Evolutionary conservation across 169 alveolate genomes (phyloP), one percentile per base, ranked within the genome.

Genomic region (Cardiosporidium cionae): DNA sequence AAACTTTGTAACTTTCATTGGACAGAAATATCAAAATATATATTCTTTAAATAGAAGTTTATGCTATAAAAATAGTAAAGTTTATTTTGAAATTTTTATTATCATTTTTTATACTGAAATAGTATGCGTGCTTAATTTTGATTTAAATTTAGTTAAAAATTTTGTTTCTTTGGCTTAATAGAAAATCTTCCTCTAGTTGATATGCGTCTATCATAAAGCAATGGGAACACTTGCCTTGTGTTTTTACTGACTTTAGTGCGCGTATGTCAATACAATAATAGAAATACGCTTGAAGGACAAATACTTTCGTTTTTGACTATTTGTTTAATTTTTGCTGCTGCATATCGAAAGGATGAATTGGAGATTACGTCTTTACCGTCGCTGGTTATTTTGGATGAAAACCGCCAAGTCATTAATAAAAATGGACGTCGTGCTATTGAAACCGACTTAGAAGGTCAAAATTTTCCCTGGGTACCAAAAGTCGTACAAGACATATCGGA

Each of bases 281-380:
- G 70, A 28, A 4, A n/a, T 22, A 9, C 16, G 3, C 3, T 9
- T 64, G 36, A 64, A n/a, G 3, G 16, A 27, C 33, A 25, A 3
- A 4, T 4, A 16, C 33, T 4, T 54, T 29, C 3, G 16, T 29
- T 70, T 23, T 37, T 7, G 0, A 0, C 67, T 52, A 32, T 25
- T 5, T 1, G 37, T 9, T 1, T 7, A 2, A 7, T n/a, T 2
- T 1, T 35, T 23, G 4, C 34, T n/a, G n/a, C n/a, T n/a, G n/a
- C n/a, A n/a, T n/a, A n/a, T n/a, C n/a, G n/a, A n/a, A n/a, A 53
- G 74, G 71, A 52, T 2, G 44, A 66, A 3, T 33, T 75, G 35
- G 65, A 58, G 31, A 68, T 75, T 7, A 37, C 63, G 35, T 66
- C 74, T 5, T 22, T 75, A 54, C 81, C 81, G 16, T 53, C 76